These are phyloP conservation scores for Venustampulla echinocandica DNA, from an alignment of 495 filamentous ascomycete genomes.

Conservation along the genomic window DNA sequence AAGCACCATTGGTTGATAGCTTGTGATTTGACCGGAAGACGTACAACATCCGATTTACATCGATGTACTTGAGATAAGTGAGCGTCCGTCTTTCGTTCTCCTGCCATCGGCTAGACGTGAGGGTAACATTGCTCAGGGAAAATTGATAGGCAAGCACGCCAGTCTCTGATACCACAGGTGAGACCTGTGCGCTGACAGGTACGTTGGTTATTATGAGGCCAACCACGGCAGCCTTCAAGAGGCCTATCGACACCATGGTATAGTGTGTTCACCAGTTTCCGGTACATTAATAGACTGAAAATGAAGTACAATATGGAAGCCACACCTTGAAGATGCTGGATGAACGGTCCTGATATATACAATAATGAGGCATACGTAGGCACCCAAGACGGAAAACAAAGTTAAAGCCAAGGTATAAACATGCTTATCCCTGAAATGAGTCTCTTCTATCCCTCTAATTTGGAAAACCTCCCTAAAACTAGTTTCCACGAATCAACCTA, in stretches of 20 bases:
- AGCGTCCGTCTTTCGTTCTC: slow-evolving; percentile 31
- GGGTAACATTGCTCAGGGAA: slow-evolving; percentile 24
- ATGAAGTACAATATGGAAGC: too few relatives aligned
- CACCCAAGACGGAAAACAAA: too few relatives aligned
- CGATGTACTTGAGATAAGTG: slow-evolving; percentile 28
- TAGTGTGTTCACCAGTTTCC: too few relatives aligned
- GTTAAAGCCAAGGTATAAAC: too few relatives aligned
- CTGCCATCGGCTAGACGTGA: slow-evolving; percentile 26
- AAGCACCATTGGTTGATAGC: slow-evolving; percentile 26
- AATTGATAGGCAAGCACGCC: slow-evolving; percentile 24
- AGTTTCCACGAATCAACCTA: too few relatives aligned
- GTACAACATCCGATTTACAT: slow-evolving; percentile 30
- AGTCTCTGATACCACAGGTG: slow-evolving; percentile 13
- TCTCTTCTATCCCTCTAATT: too few relatives aligned
- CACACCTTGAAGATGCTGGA: too few relatives aligned
- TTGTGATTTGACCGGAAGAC: slow-evolving; percentile 30
- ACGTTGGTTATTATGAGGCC: neutral
- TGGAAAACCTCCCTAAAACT: too few relatives aligned
- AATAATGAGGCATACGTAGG: too few relatives aligned
- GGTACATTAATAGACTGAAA: too few relatives aligned
- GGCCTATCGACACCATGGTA: neutral
- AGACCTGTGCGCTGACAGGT: slow-evolving; percentile 5
- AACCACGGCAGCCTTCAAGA: neutral
- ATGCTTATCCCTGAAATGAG: too few relatives aligned
- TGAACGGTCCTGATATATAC: too few relatives aligned